phyloP scores from a whole-genome alignment of 345 rosid genomes.

The rapeseed (Brassica napus) region Da-Ae NC_063439.1:9778001-9778500 shows the following conservation, averaged over 20 bases:
- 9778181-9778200: conserved; percentile 17
- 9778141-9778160: conserved; percentile 4
- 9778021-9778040: conserved; percentile 20
- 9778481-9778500: too few species aligned
- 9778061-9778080: conserved; percentile 22
- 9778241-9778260: conserved; percentile 76
- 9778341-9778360: neutral
- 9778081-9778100: conserved; percentile 15
- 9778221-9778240: conserved; percentile 57
- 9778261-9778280: conserved; percentile 39
- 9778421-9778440: too few species aligned
- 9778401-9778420: neutral
- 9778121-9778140: neutral
- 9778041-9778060: conserved; percentile 25
- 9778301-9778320: conserved; percentile 3
- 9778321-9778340: conserved; percentile 20
- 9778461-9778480: too few species aligned
- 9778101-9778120: conserved; percentile 17
- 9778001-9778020: conserved; percentile 46
- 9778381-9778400: neutral
- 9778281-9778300: conserved; percentile 13
- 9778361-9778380: neutral
- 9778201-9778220: conserved; percentile 30
- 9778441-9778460: too few species aligned
- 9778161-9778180: neutral